Conservation (phyloP, 257 asterid species). For the Solanum chilense region DNA sequence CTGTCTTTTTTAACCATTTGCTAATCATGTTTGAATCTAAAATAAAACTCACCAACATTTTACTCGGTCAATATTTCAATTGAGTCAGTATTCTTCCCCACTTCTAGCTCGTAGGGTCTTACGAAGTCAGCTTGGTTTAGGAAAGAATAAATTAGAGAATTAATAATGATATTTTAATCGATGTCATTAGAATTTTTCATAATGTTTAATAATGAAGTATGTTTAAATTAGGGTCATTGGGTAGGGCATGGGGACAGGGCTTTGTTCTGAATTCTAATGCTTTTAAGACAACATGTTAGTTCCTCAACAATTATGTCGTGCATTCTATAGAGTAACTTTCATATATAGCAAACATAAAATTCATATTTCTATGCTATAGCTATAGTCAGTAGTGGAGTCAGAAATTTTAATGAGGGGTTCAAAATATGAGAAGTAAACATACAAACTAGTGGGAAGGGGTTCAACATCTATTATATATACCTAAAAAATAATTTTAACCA, state of each 20-base stretch:
- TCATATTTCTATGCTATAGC: accelerated
- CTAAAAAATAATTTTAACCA: too few relatives aligned
- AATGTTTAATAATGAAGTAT: neutral
- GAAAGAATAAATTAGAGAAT: neutral
- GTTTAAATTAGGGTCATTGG: neutral
- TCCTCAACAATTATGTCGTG: neutral
- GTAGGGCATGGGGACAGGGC: neutral
- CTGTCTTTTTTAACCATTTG: neutral
- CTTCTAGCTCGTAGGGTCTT: neutral
- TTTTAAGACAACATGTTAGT: neutral
- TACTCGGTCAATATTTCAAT: neutral
- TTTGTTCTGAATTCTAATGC: neutral
- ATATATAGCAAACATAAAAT: too few relatives aligned
- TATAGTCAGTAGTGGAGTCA: too few relatives aligned
- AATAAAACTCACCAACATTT: neutral
- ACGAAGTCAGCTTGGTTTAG: neutral
- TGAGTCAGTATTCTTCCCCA: neutral
- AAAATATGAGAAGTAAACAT: too few relatives aligned
- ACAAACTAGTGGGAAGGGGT: too few relatives aligned
- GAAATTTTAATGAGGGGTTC: too few relatives aligned
- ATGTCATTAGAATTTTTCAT: neutral
- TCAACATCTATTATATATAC: too few relatives aligned
- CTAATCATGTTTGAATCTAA: neutral
- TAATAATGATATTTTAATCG: neutral
- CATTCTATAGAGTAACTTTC: neutral